Base-by-base conservation (phyloP, 768 basidiomycete species). In the Glaciozyma martinii region DNA sequence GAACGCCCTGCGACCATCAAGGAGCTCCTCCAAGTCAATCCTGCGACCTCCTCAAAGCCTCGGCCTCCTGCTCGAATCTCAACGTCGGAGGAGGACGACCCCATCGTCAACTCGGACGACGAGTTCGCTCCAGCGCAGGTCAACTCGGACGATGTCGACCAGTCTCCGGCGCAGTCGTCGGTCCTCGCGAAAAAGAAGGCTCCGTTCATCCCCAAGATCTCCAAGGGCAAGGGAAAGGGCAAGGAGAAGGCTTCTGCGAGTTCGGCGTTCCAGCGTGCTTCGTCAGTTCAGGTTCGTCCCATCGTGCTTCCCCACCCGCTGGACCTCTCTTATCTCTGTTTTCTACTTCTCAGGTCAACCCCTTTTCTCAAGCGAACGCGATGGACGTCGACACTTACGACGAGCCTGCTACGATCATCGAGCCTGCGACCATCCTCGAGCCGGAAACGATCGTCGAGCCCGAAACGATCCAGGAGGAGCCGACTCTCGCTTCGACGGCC, bases 31-130 rank as follows among this genome's bases (percentile, higher is more conserved):
- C 61, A 59, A 52, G 61, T 67, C 46, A 43, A 33, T 2, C 54
- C 2, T 10, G 50, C 66, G 10, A 53, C 61, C 10, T 56, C 66
- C 21, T 54, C 54, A 19, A 46, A 40, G 6, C 37, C 23, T 5
- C n/a, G 13, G n/a, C 29, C 50, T 46, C 43, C 61, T 8, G 42
- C 58, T 33, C 23, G 27, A 9, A 1, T 29, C 19, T 42, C 52
- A 6, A 52, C 50, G 5, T 29, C 23, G 27, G 50, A 53, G 23
- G 55, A 56, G 2, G 40, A 56, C 29, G 61, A 59, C 49, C 37
- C 61, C 5, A 63, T 60, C 47, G 52, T 49, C 29, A 54, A 27
- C 13, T 54, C 33, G n/a, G 56, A 57, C 18, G 40, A 43, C n/a
- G n/a, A n/a, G n/a, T n/a, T n/a, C n/a, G n/a, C n/a, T n/a, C n/a